phyloP scores from a whole-genome alignment of 306 rosid genomes.

The Boehmeria nivea region DNA sequence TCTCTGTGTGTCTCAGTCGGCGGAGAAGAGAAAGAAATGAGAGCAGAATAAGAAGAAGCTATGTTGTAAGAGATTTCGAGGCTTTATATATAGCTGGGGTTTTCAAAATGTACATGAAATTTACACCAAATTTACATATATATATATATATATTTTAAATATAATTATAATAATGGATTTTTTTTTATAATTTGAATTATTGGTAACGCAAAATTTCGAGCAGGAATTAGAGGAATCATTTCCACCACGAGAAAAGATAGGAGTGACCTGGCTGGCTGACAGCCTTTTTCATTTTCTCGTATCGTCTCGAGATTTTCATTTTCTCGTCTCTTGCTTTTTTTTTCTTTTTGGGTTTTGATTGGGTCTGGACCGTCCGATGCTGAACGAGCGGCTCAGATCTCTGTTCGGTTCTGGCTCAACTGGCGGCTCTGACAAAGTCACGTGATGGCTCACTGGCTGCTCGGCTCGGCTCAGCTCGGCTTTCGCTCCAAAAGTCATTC shows the following conservation, averaged over 20 bases:
- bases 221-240: no score
- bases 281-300: no score
- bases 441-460: not conserved
- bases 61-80: not conserved
- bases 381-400: not conserved
- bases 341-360: not conserved
- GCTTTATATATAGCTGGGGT: slow-evolving; percentile 18
- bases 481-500: slow-evolving; percentile 10
- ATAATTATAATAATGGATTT: not conserved
- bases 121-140: slow-evolving; percentile 20
- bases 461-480: not conserved
- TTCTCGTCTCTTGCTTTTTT: not conserved
- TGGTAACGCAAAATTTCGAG: no score
- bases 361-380: slow-evolving; percentile 12
- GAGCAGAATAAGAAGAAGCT: slow-evolving; percentile 13
- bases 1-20: not conserved
- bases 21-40: slow-evolving; percentile 13
- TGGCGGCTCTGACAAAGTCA: slow-evolving; percentile 8
- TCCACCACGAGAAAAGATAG: no score
- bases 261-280: no score
- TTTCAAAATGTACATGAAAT: slow-evolving; percentile 36
- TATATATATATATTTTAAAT: not conserved
- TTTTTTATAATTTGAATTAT: no score
- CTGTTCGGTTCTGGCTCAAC: no score
- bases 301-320: slow-evolving; percentile 8